Conservation (phyloP, 495 filamentous ascomycete species). For the Neurospora sp. region DNA sequence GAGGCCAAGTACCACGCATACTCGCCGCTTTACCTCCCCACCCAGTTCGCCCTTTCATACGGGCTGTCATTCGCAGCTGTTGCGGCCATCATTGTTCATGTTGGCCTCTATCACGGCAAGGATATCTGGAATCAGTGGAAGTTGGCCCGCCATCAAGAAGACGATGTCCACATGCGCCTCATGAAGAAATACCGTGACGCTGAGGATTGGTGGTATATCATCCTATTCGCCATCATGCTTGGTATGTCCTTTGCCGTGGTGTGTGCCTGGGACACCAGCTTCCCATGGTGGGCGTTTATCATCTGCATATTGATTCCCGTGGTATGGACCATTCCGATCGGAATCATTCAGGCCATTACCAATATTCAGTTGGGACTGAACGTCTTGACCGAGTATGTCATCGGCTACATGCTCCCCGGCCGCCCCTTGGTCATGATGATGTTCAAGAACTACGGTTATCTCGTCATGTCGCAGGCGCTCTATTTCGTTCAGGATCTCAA, state of each 20-base stretch:
- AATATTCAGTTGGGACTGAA: slow-evolving; percentile 60
- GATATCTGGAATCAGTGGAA: slow-evolving; percentile 45
- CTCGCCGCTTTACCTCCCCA: slow-evolving; percentile 52
- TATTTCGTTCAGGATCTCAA: slow-evolving; percentile 41
- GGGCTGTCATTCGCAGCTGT: slow-evolving; percentile 62
- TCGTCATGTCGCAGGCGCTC: slow-evolving; percentile 49
- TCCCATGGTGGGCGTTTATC: slow-evolving; percentile 57
- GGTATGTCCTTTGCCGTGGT: slow-evolving; percentile 41
- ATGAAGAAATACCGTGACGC: slow-evolving; percentile 50
- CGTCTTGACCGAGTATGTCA: slow-evolving; percentile 59
- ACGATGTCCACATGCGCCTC: slow-evolving; percentile 57
- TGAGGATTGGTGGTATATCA: slow-evolving; percentile 46
- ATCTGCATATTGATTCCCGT: slow-evolving; percentile 47
- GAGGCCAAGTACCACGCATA: slow-evolving; percentile 44
- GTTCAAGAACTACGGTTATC: slow-evolving; percentile 66
- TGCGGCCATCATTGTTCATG: slow-evolving; percentile 54
- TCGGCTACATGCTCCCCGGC: slow-evolving; percentile 59
- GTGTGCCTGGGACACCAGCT: slow-evolving; percentile 52
- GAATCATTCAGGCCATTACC: slow-evolving; percentile 53
- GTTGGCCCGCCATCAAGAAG: slow-evolving; percentile 44
- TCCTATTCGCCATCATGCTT: slow-evolving; percentile 33
- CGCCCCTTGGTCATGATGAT: slow-evolving; percentile 53
- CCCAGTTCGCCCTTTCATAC: slow-evolving; percentile 53
- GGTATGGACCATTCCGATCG: slow-evolving; percentile 45
- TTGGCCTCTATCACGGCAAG: slow-evolving; percentile 51